A percentile compares a stretch with the other conserved stretches of the same genome.
phyloP scores from a whole-genome alignment of 2,329 filamentous ascomycete genomes.

The Hymenoscyphus albidus region DNA sequence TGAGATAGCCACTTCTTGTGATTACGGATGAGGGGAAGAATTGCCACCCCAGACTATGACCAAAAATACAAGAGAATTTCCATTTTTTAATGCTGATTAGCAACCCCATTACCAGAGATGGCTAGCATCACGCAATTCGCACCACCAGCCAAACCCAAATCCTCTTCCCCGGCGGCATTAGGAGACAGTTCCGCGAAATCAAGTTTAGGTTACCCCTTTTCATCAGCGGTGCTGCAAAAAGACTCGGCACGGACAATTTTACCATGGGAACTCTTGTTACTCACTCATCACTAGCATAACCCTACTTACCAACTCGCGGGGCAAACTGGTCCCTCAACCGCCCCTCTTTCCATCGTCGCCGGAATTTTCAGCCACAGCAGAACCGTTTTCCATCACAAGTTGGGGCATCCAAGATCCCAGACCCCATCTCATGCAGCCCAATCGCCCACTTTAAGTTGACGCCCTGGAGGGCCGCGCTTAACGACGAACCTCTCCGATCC shows the following conservation, averaged over 20 bases:
- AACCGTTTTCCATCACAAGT: constrained; percentile 14
- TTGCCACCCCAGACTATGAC: not conserved
- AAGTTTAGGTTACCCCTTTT: constrained; percentile 2
- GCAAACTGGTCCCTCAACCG: not conserved
- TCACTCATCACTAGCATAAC: not conserved
- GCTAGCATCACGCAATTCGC: constrained; percentile 9
- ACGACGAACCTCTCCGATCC: not conserved
- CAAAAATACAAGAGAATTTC: not conserved
- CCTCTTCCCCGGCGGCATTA: constrained; percentile 24
- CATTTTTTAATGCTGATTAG: not conserved
- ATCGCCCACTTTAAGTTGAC: not conserved
- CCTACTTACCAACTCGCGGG: not conserved
- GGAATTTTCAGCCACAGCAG: constrained; percentile 12
- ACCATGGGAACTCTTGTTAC: not conserved
- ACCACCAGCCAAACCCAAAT: constrained; percentile 7
- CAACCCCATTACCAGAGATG: not conserved
- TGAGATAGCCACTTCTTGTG: not conserved
- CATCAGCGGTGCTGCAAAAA: not conserved
- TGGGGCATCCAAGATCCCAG: constrained; percentile 1
- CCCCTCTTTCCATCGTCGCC: constrained; percentile 4
- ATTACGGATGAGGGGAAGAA: not conserved
- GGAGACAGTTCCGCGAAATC: constrained; percentile 23
- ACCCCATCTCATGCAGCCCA: not conserved
- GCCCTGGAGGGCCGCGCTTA: constrained; percentile 6
- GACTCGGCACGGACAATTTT: not conserved